Base-by-base conservation (phyloP, 2,329 filamentous ascomycete species). In the Cladosporium sp. region DNA sequence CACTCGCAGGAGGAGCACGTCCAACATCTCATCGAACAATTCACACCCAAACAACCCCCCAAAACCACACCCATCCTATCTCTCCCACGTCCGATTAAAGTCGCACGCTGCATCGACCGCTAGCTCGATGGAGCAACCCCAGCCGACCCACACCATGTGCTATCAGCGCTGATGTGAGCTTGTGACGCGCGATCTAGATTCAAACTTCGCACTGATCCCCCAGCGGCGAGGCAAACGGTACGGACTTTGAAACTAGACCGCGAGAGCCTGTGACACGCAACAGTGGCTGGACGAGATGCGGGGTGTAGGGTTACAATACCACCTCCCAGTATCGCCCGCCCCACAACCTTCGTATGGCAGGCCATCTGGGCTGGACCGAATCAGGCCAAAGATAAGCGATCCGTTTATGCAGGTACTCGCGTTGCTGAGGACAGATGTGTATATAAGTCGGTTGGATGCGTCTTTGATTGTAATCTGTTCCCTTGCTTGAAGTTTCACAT, bases 131-230 rank as follows among this genome's bases (percentile, higher is more conserved):
- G 26, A 55, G 52, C 30, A 55, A 34, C 28, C 52, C 52, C 52
- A 32, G 52, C 52, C 52, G 52, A 55, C 28, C 15, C 28, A 34
- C 28, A 34, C 28, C 52, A 55, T 34, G 52, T 55, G 24, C 51
- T 54, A 54, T 54, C 51, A 11, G 18, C 26, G 52, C 52, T 32
- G 28, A 55, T 32, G 52, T 34, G 52, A 55, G 52, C 52, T 55
- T 34, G 28, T 34, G 15, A 21, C 32, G 21, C 28, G 28, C 30
- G 28, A 30, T 30, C 6, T 6, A 30, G 28, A 30, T 30, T 30
- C 28, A 30, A 30, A 30, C 28, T 30, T 30, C 28, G 28, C 28
- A 30, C 28, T 30, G 28, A 6, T 30, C 28, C 6, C 28, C 28
- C 28, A 30, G 28, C 28, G 28, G 6, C 28, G 28, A 30, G 28